phyloP scores from a whole-genome alignment of 805 yeast species.

The Wickerhamomyces alni region DNA sequence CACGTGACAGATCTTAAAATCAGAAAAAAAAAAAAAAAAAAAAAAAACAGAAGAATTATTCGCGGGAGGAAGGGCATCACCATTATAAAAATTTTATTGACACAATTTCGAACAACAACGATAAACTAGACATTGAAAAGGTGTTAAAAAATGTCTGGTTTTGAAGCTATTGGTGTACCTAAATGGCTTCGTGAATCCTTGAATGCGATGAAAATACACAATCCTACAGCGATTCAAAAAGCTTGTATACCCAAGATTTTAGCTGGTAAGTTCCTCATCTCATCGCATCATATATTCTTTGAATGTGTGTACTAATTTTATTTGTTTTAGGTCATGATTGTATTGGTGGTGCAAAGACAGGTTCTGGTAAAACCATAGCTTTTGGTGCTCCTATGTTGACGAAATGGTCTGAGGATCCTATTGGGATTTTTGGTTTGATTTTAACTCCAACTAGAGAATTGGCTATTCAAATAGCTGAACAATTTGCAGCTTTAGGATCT shows the following conservation, averaged over 20 bases:
- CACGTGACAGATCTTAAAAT: too few species aligned
- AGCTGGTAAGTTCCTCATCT: slow-evolving; percentile 34
- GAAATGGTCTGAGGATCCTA: slow-evolving; percentile 92
- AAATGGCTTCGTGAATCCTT: slow-evolving; percentile 84
- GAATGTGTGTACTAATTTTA: background rate
- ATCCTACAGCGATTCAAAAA: slow-evolving; percentile 82
- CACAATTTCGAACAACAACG: background rate
- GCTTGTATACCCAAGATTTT: slow-evolving; percentile 87
- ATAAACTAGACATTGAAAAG: background rate
- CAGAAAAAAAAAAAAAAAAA: too few species aligned
- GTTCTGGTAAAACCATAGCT: slow-evolving; percentile 96
- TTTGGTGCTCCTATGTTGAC: slow-evolving; percentile 97
- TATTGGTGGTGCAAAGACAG: slow-evolving; percentile 98
- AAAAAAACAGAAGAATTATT: too few species aligned
- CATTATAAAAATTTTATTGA: background rate
- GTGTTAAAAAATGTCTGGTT: slow-evolving; percentile 22
- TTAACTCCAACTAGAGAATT: slow-evolving; percentile 91
- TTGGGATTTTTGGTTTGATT: slow-evolving; percentile 84
- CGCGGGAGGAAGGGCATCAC: too few species aligned
- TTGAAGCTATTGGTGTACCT: slow-evolving; percentile 67
- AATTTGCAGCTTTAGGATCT: slow-evolving; percentile 88
- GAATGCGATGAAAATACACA: slow-evolving; percentile 69
- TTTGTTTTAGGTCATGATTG: slow-evolving; percentile 57
- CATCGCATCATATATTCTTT: background rate
- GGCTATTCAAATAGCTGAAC: slow-evolving; percentile 96